phyloP scores from a whole-genome alignment of 768 basidiomycete genomes.

The Hericium rajendrae region DNA sequence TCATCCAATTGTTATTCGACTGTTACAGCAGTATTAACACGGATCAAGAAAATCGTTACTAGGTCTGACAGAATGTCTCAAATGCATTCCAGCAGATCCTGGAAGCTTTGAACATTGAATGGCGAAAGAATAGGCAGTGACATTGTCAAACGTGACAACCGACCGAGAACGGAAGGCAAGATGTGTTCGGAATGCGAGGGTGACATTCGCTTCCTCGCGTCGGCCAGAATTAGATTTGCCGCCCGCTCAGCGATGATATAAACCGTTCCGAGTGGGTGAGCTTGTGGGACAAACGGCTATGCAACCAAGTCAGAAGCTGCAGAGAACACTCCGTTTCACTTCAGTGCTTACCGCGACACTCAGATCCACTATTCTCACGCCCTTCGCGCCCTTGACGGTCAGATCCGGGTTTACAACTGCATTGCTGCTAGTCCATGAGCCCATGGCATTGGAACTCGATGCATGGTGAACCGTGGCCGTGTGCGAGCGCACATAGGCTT shows the following conservation, averaged over 20 bases:
- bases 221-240: slow-evolving; percentile 21
- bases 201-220: no score
- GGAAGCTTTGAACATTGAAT: no score
- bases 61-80: no score
- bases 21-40: no score
- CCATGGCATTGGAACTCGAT: slow-evolving; percentile 33
- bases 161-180: no score
- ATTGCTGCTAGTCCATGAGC: slow-evolving; percentile 15
- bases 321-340: background rate
- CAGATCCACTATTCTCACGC: slow-evolving; percentile 5
- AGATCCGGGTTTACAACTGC: slow-evolving; percentile 33
- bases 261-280: slow-evolving; percentile 27
- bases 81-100: no score
- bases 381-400: slow-evolving; percentile 6
- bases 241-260: slow-evolving; percentile 29
- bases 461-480: slow-evolving; percentile 17
- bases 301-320: background rate
- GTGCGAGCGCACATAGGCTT: slow-evolving; percentile 10
- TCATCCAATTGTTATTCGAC: no score
- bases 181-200: no score
- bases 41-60: no score
- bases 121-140: no score
- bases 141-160: no score
- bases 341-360: slow-evolving; percentile 1
- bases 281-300: slow-evolving; percentile 21